Percentiles rank a stretch among this genome's conserved stretches.
Evolutionary conservation across 768 basidiomycete species (phyloP).

Genomic region (Leccinum boreale): DNA sequence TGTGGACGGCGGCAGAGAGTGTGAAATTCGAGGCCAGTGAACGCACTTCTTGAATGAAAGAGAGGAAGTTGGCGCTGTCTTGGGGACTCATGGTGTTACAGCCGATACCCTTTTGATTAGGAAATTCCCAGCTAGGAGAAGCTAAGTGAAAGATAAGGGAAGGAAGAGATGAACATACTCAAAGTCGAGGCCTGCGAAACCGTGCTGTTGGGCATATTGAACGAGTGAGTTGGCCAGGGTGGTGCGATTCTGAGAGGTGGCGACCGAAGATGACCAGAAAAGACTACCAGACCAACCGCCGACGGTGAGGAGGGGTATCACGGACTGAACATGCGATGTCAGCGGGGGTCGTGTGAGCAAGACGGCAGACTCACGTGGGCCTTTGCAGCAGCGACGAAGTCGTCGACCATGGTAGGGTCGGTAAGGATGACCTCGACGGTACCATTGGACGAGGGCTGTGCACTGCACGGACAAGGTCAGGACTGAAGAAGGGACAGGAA

Average conservation of each 20-base stretch:
- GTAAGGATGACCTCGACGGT: conserved; percentile 10
- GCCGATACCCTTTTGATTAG: conserved; percentile 58
- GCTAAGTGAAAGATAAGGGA: background rate
- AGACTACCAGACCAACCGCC: conserved; percentile 68
- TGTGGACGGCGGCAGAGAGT: conserved; percentile 68
- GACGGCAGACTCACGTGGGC: conserved; percentile 20
- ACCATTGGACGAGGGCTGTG: conserved; percentile 18
- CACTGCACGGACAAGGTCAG: conserved; percentile 9
- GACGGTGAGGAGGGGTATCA: conserved; percentile 55
- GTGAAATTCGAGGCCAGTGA: conserved; percentile 52
- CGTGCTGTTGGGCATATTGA: conserved; percentile 44
- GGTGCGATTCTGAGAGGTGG: conserved; percentile 51
- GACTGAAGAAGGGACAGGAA: background rate
- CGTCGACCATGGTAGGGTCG: conserved; percentile 4
- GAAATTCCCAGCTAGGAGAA: conserved; percentile 80
- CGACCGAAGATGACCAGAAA: conserved; percentile 60
- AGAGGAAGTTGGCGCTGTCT: conserved; percentile 78
- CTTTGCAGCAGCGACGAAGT: conserved; percentile 24
- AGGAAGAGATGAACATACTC: conserved; percentile 42
- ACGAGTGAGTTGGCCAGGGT: conserved; percentile 55
- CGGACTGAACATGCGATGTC: conserved; percentile 35
- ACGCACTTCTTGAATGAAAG: conserved; percentile 72
- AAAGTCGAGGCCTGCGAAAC: conserved; percentile 64
- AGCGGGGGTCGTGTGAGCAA: background rate
- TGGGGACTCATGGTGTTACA: conserved; percentile 62